Base-by-base conservation (phyloP, 129 eudicot genomes). In the Flaveria linearis region DNA sequence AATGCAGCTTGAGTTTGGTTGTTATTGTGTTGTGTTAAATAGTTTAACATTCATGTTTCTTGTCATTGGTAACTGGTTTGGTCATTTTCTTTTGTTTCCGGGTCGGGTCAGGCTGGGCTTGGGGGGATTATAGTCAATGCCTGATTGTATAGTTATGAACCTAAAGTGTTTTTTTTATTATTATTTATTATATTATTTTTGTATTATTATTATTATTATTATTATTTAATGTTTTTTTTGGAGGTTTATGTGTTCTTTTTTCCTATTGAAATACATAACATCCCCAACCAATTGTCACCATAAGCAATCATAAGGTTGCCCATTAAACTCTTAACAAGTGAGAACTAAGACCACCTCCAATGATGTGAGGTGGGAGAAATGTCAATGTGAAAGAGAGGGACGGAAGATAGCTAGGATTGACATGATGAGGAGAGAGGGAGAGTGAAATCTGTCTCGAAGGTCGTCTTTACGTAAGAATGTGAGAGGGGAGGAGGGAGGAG, bases 21-120 rank as follows among this genome's bases (percentile, higher is more conserved):
- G 60, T 84, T 60, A 25, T 78, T 57, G 72, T 82, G 76, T 76
- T 83, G 81, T 81, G 74, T 62, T 84, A 77, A 68, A 69, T 75
- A 64, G 65, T 25, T 33, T 58, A 51, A 74, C 67, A 57, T 84
- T 63, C 75, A 77, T 84, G 87, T 85, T 82, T 86, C 84, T 64
- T 77, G 82, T 89, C 5, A 13, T 20, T 20, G 22, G 22, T 20
- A 20, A 20, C 72, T 13, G 66, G 79, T 65, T 73, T 73, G 83
- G 53, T 80, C 53, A 52, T 73, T 72, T 50, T 78, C 14, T 17
- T 61, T 72, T 50, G 72, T 65, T 66, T 17, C 58, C 28, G 57
- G 74, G 65, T 67, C 51, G 69, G 70, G 79, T 36, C 41, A 4
- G 6, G 39, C 39, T 5, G 39, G 39, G 41, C 41, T 36, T 36